A percentile compares a stretch with the other conserved stretches of the same genome.
These are phyloP conservation scores for Phytophthora tubulina DNA, from an alignment of 352 stramenopile genomes.

Conservation along the genomic window DNA sequence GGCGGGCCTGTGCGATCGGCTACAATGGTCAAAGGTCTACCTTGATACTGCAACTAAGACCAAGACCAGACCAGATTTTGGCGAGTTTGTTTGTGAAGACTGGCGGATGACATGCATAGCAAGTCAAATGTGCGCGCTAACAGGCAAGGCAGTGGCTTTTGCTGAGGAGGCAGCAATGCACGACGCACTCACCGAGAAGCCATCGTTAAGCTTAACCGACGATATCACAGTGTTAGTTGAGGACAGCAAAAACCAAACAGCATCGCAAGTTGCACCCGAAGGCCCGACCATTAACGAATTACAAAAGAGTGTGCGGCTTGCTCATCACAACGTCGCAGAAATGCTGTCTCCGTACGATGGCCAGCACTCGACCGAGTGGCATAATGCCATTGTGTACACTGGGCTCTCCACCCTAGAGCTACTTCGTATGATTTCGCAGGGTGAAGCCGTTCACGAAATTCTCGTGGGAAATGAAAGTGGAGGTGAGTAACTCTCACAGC, in stretches of 20 bases:
- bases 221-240: neutral
- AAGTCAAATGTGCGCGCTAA: slow-evolving; percentile 29
- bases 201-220: slow-evolving; percentile 34
- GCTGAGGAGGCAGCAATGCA: slow-evolving; percentile 60
- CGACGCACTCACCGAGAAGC: slow-evolving; percentile 55
- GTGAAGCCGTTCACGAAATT: slow-evolving; percentile 14
- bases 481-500: neutral
- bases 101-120: slow-evolving; percentile 23
- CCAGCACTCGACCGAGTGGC: slow-evolving; percentile 18
- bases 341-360: slow-evolving; percentile 22
- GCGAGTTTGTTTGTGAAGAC: slow-evolving; percentile 16
- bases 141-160: slow-evolving; percentile 30
- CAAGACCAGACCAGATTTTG: slow-evolving; percentile 3
- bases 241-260: neutral
- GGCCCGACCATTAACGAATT: slow-evolving; percentile 15
- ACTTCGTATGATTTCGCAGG: slow-evolving; percentile 22
- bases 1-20: slow-evolving; percentile 35
- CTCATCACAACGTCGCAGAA: slow-evolving; percentile 15
- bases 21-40: slow-evolving; percentile 32
- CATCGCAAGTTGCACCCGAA: neutral
- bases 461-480: neutral
- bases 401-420: slow-evolving; percentile 19
- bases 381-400: slow-evolving; percentile 22
- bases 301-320: slow-evolving; percentile 14
- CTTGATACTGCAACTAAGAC: slow-evolving; percentile 8